phyloP scores from a whole-genome alignment of 2,329 filamentous ascomycete species.

The Onygenales sp. region DNA sequence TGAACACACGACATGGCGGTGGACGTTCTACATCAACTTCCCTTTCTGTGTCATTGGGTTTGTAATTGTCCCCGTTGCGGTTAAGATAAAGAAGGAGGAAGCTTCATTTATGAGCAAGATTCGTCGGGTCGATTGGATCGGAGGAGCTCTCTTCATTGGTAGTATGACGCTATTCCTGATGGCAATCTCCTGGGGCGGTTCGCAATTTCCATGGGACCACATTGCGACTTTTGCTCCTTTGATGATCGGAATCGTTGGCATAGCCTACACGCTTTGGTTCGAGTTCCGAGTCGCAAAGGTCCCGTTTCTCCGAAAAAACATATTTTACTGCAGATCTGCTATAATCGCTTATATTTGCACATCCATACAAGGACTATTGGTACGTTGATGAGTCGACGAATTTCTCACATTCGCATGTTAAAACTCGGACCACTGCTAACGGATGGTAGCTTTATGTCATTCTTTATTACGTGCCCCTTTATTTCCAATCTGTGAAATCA shows the following conservation, averaged over 20 bases:
- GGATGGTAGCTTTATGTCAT: slow-evolving; percentile 34
- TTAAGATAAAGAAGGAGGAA: slow-evolving; percentile 40
- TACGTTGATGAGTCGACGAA: slow-evolving; percentile 17
- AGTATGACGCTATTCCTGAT: slow-evolving; percentile 51
- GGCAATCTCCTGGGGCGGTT: slow-evolving; percentile 54
- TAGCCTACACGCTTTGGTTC: slow-evolving; percentile 20
- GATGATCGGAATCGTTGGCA: slow-evolving; percentile 42
- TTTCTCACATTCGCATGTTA: too few relatives aligned
- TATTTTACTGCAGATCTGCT: slow-evolving; percentile 2
- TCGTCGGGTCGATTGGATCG: slow-evolving; percentile 52
- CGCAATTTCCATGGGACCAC: slow-evolving; percentile 54
- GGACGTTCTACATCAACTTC: slow-evolving; percentile 58
- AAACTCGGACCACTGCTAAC: too few relatives aligned
- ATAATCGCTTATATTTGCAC: slow-evolving; percentile 2
- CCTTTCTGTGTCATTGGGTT: slow-evolving; percentile 44
- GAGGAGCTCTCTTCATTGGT: slow-evolving; percentile 51
- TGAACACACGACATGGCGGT: slow-evolving; percentile 39
- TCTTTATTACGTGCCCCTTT: slow-evolving; percentile 45
- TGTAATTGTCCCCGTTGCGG: slow-evolving; percentile 41
- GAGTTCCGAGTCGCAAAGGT: not conserved
- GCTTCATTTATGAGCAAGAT: slow-evolving; percentile 39
- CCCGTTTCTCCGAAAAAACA: not conserved
- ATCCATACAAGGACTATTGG: slow-evolving; percentile 11
- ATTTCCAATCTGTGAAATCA: slow-evolving; percentile 37
- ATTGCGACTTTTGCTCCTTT: slow-evolving; percentile 55